Conservation (phyloP, 768 basidiomycete genomes). For the Rhodotorula sphaerocarpa region DNA sequence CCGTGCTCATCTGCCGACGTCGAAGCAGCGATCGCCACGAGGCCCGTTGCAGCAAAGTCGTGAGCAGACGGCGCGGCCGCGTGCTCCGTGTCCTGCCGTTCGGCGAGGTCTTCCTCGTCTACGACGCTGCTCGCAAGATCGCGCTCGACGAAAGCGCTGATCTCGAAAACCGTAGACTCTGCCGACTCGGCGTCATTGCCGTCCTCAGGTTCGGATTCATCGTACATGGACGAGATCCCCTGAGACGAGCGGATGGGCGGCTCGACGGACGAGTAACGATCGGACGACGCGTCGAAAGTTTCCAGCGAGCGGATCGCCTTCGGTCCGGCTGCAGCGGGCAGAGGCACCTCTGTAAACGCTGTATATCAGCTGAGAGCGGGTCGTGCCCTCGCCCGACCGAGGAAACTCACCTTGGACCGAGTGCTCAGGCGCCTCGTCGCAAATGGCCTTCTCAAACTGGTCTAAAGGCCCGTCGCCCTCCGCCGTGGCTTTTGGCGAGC, state of each 20-base stretch:
- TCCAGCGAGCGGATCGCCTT: too few species aligned
- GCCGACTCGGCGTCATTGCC: background rate
- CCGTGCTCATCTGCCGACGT: background rate
- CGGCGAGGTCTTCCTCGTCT: constrained; percentile 13
- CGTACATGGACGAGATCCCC: constrained; percentile 6
- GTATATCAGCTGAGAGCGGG: too few species aligned
- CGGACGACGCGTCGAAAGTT: background rate
- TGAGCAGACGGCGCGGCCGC: too few species aligned
- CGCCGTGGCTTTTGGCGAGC: too few species aligned
- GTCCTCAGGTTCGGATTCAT: background rate
- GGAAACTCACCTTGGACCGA: background rate
- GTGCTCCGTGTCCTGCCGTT: background rate
- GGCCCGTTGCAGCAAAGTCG: too few species aligned
- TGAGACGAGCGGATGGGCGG: background rate
- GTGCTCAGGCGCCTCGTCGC: background rate
- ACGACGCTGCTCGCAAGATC: constrained; percentile 11
- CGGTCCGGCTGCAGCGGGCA: too few species aligned
- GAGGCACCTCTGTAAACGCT: too few species aligned
- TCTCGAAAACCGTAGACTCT: background rate
- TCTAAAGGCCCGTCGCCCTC: too few species aligned
- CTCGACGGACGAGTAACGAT: constrained; percentile 4
- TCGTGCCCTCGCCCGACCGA: too few species aligned
- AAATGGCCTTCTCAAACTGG: background rate
- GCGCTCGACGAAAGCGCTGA: constrained; percentile 14
- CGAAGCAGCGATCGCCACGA: background rate